Evolutionary conservation across 306 rosid genomes (phyloP), one percentile per base, ranked within the genome.

Genomic region (Psophocarpus tetragonolobus): DNA sequence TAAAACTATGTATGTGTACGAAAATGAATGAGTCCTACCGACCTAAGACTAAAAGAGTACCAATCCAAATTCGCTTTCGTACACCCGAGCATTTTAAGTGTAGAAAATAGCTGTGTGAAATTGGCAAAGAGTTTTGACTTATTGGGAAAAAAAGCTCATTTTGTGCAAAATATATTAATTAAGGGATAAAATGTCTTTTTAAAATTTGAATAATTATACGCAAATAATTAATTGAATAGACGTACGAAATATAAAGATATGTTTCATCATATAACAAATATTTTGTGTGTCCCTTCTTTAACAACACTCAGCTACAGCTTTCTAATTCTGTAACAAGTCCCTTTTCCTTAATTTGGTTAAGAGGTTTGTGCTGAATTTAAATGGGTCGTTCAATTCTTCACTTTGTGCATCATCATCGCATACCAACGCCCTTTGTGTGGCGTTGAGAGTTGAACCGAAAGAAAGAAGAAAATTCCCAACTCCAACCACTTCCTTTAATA

Each of bases 401-500:
- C 12, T 3, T 32, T 53, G 9, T 5, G 44, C 69, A 57, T 24
- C 15, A 20, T 53, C 14, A n/a, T n/a, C n/a, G n/a, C 74, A 15
- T 3, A 54, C 26, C 39, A 14, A 73, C 10, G 48, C 18, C 63
- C 36, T 12, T 3, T 38, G 5, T 11, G 13, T 13, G 48, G 47
- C 3, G 35, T 73, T 23, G 78, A n/a, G 11, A 17, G 56, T 21
- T 75, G 47, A 75, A 60, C 32, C 71, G 6, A 10, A 42, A 26
- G 13, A 74, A 41, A 23, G 11, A 67, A 38, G 24, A 67, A 50
- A 71, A 18, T 42, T 14, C 6, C 71, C 23, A 47, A 47, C 62
- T 7, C 76, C 76, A 81, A 81, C 85, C 76, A 50, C 62, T 51
- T 74, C 33, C 62, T 81, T 53, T 69, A n/a, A n/a, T n/a, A n/a